phyloP scores from a whole-genome alignment of 2,329 filamentous ascomycete genomes.

The Zasmidium citrigriseum region DNA sequence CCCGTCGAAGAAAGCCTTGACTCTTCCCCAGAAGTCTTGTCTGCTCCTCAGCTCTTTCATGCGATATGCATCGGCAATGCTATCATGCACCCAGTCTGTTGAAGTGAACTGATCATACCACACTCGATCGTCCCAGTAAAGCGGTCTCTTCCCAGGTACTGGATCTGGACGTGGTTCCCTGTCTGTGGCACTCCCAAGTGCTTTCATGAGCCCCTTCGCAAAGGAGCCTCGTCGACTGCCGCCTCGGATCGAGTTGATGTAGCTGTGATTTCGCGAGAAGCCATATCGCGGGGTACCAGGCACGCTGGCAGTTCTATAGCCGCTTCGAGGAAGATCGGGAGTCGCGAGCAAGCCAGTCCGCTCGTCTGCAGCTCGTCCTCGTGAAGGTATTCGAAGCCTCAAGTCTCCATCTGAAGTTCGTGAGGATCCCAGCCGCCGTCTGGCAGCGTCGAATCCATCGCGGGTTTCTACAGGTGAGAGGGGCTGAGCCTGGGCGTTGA shows the following conservation, averaged over 20 bases:
- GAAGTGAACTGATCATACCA: constrained; percentile 99
- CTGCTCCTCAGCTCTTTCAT: constrained; percentile 78
- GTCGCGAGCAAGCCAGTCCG: constrained; percentile 48
- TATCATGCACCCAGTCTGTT: constrained; percentile 97
- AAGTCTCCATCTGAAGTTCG: constrained; percentile 38
- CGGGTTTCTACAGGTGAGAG: constrained; percentile 32
- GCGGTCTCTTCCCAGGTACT: constrained; percentile 64
- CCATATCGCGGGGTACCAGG: constrained; percentile 31
- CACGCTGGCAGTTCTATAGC: constrained; percentile 26
- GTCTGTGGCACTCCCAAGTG: constrained; percentile 22
- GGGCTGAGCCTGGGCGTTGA: constrained; percentile 27
- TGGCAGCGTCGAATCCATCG: constrained; percentile 15
- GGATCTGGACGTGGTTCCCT: constrained; percentile 35
- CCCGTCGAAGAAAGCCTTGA: constrained; percentile 77
- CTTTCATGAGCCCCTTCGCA: constrained; percentile 31
- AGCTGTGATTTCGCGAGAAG: constrained; percentile 37
- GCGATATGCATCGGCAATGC: constrained; percentile 89
- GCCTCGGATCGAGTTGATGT: constrained; percentile 25
- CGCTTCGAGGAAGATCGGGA: constrained; percentile 29
- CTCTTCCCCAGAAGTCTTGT: constrained; percentile 80
- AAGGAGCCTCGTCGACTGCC: constrained; percentile 52
- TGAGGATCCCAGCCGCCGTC: constrained; percentile 4
- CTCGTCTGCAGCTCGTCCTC: constrained; percentile 42
- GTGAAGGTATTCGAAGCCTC: constrained; percentile 30
- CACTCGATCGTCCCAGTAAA: constrained; percentile 79